Evolutionary conservation across 305 asterid genomes (phyloP).

Genomic region (Rubia peregrina): DNA sequence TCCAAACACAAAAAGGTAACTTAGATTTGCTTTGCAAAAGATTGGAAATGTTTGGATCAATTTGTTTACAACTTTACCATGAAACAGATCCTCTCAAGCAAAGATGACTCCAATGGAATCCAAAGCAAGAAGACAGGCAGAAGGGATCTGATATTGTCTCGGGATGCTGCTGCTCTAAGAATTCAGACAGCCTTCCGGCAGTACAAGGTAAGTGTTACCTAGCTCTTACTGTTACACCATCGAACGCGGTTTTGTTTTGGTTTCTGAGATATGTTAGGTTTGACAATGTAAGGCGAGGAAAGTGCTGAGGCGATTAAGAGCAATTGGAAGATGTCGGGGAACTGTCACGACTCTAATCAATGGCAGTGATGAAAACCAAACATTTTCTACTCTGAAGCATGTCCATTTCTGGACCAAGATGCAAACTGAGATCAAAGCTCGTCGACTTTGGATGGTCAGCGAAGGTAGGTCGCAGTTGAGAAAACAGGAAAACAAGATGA

Average conservation of each 20-base stretch:
- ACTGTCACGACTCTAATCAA: constrained; percentile 25
- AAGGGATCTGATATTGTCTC: constrained; percentile 1
- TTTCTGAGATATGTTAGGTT: neutral
- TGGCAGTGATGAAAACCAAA: constrained; percentile 37
- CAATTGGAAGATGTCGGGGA: constrained; percentile 37
- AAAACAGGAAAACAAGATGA: constrained; percentile 50
- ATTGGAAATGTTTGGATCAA: constrained; percentile 1
- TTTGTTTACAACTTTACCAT: neutral
- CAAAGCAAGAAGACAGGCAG: constrained; percentile 18
- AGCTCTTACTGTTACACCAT: neutral
- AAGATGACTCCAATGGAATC: constrained; percentile 24
- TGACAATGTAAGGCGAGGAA: constrained; percentile 42
- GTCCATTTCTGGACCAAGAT: constrained; percentile 65
- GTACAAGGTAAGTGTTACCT: constrained; percentile 21
- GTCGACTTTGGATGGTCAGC: constrained; percentile 52
- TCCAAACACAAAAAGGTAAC: constrained; percentile 34
- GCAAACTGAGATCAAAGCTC: constrained; percentile 52
- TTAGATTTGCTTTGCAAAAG: neutral
- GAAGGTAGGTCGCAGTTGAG: constrained; percentile 43
- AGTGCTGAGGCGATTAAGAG: constrained; percentile 34
- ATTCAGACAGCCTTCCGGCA: constrained; percentile 37
- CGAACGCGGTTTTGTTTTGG: neutral
- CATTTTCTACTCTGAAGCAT: constrained; percentile 44
- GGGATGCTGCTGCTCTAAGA: constrained; percentile 27
- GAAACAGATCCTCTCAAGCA: constrained; percentile 14